phyloP scores from a whole-genome alignment of 805 yeast species.

The Spathaspora sp. region DNA sequence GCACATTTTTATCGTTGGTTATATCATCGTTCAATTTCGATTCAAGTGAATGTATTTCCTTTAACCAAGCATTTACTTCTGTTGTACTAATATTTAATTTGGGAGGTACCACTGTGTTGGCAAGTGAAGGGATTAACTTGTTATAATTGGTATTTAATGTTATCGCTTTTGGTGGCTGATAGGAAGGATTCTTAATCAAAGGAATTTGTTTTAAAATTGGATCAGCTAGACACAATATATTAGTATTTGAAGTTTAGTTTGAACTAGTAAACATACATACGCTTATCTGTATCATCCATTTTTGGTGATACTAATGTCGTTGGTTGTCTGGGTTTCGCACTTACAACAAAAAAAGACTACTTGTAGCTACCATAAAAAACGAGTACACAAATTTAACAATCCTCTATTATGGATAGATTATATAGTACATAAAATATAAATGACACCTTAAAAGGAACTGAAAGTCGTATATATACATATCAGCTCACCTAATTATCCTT shows the following conservation, averaged over 20 bases:
- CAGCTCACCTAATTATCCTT: constrained; percentile 24
- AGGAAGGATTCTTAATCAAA: constrained; percentile 48
- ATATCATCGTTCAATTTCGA: not conserved
- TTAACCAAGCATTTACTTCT: constrained; percentile 26
- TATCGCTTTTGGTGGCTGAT: constrained; percentile 53
- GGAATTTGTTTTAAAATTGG: constrained; percentile 52
- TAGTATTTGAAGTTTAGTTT: constrained; percentile 5
- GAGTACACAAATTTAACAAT: not conserved
- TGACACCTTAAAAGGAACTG: not conserved
- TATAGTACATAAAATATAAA: not conserved
- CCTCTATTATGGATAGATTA: not conserved
- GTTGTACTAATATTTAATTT: constrained; percentile 22
- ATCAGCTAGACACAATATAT: constrained; percentile 31
- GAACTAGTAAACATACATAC: constrained; percentile 12
- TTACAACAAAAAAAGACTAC: not conserved
- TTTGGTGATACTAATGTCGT: not conserved
- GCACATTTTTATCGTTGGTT: constrained; percentile 9
- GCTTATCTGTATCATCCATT: constrained; percentile 21
- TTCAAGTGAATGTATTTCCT: constrained; percentile 16
- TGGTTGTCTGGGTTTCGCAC: not conserved
- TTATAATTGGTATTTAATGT: constrained; percentile 48
- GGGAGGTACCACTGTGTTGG: constrained; percentile 35
- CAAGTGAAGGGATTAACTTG: constrained; percentile 31
- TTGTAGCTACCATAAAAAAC: not conserved
- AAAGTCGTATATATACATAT: too few relatives aligned